Base-by-base conservation (phyloP, 176 grass and related monocot species). In the Melocanna baccifera region DNA sequence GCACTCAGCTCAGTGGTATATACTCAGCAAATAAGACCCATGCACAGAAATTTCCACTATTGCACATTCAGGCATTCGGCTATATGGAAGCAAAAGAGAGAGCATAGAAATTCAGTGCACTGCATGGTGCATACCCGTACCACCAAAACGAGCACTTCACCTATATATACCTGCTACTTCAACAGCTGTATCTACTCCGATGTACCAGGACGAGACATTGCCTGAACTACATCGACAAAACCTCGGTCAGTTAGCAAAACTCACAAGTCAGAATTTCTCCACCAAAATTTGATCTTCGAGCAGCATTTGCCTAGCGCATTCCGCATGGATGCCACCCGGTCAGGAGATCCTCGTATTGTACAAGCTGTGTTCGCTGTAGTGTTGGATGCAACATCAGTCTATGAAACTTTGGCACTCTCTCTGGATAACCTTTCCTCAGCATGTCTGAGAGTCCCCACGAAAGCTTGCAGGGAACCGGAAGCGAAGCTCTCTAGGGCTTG, bases 401-500 rank as follows among this genome's bases (percentile, higher is more conserved):
- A 96, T 22, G 85, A 80, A 75, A 75, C 80, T 84, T 92, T 88
- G 5, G 64, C 79, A 34, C 63, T 78, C 75, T 89, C 81, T 86
- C 86, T 87, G 29, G 81, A 72, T 20, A 69, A 12, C 23, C 51
- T 83, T 72, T 80, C 90, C 40, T 88, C 91, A 8, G 89, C 84
- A 74, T 91, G 85, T 43, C 86, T 88, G 18, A 79, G 52, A 40
- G 87, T 84, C 45, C 90, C 83, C 61, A 88, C 87, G 9, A 94
- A 92, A 73, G 84, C 94, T 77, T 84, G 37, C 73, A 92, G 41
- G 0, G 89, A 92, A 64, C 16, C 82, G 46, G 81, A 71, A 3
- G 86, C 65, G 52, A 94, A 97, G 73, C 75, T 90, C 82, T 92
- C 86, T 25, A 97, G 45, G 26, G 91, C 82, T 51, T 92, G 71